Base-by-base conservation (phyloP, 306 rosid genomes). In the Lathyrus oleraceus region DNA sequence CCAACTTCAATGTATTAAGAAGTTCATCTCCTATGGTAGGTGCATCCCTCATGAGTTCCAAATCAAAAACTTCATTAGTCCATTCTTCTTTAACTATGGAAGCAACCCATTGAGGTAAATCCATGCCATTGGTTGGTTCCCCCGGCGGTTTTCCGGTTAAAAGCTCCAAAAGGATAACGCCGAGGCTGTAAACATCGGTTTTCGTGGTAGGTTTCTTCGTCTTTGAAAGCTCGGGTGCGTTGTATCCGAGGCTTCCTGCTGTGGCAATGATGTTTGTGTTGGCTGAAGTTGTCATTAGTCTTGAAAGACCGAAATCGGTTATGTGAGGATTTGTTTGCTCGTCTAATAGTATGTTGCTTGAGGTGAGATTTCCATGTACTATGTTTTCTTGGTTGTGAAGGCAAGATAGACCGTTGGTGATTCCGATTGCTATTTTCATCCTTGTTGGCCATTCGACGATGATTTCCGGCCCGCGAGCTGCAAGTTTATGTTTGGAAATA, bases 101-200 rank as follows among this genome's bases (percentile, higher is more conserved):
- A 0, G 96, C 97, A 57, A 91, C 97, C 94, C 94, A 91, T 17
- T 91, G 97, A 0, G 97, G 97, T 79, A 91, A 84, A 39, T 91
- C 97, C 87, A 85, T 69, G 15, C 94, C 94, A 65, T 87, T 89
- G 65, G 83, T 86, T 1, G 94, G 80, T n/a, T 91, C 97, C 0
- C 90, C 90, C 0, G 97, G 97, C 0, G 39, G 87, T 36, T 91
- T 91, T 1, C 96, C 97, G 0, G 97, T 89, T 40, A 91, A 73
- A 36, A 91, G 97, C 72, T 91, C 97, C 85, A 91, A 47, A 23
- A 87, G 87, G 69, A 91, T 87, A 7, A 89, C 96, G 10, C 97
- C 97, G 45, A 91, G 86, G 74, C 91, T 87, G 78, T 91, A 91
- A 5, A 82, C 75, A 54, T 91, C 83, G 5, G 83, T 73, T 23